Evolutionary conservation across 139 green algal genomes (phyloP).

Genomic region (Tetraselmis chui): DNA sequence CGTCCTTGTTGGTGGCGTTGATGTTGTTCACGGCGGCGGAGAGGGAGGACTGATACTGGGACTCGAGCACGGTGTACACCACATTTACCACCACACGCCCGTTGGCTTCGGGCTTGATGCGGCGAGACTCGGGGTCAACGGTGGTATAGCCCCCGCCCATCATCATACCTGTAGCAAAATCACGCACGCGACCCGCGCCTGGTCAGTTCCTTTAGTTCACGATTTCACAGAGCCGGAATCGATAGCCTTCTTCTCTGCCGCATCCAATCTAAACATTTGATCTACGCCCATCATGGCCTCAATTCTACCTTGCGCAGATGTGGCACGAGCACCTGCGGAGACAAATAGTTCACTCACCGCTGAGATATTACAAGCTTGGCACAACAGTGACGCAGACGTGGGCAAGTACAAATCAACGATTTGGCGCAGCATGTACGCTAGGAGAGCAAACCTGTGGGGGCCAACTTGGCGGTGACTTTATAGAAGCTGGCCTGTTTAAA

Average conservation of each 20-base stretch:
- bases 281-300: not conserved
- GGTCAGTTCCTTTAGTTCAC: too few relatives aligned
- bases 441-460: too few relatives aligned
- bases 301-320: not conserved
- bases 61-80: slow-evolving; percentile 97
- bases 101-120: slow-evolving; percentile 60
- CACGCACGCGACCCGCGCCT: too few relatives aligned
- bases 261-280: not conserved
- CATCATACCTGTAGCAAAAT: not conserved
- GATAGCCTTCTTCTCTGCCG: not conserved
- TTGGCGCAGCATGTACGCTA: too few relatives aligned
- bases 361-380: too few relatives aligned
- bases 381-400: too few relatives aligned
- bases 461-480: too few relatives aligned
- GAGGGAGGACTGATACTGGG: slow-evolving; percentile 94
- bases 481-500: too few relatives aligned
- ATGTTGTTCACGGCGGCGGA: slow-evolving; percentile 80
- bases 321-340: not conserved
- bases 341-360: too few relatives aligned
- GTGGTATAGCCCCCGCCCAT: slow-evolving; percentile 80
- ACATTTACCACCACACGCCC: slow-evolving; percentile 76
- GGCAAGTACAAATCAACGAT: too few relatives aligned
- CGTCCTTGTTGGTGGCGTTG: slow-evolving; percentile 74
- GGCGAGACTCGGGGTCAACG: slow-evolving; percentile 80
- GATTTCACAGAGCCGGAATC: too few relatives aligned